Base-by-base conservation (phyloP, 805 yeast species). In the Ogataea parapolymorpha region DNA sequence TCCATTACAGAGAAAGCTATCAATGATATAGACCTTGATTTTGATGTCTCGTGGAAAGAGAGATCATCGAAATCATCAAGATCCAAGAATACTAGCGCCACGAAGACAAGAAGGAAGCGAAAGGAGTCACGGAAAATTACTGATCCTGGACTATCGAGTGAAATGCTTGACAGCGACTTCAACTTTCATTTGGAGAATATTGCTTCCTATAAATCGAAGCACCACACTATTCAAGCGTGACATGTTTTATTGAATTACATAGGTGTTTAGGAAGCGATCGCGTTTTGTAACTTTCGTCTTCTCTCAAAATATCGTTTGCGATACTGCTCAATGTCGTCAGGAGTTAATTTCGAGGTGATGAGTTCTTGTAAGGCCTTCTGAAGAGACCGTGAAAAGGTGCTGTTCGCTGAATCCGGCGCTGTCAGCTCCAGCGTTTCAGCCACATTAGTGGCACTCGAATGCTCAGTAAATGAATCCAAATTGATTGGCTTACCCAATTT, bases 261-360 rank as follows among this genome's bases (percentile, higher is more conserved):
- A 20, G 22, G 3, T 20, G 6, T 20, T 26, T 26, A 32, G 13
- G 27, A 38, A 18, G 32, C 35, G 15, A 26, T 11, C n/a, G 35
- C 12, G 16, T 30, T 23, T 18, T 28, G 10, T 12, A 16, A 31
- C 10, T 32, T 26, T 14, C 17, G 26, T 28, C 41, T 40, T 18
- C 59, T 40, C 28, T 51, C 50, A 1, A 47, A 28, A 40, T 55
- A 57, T 13, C 60, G 45, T 28, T 48, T 42, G 22, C 42, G 45
- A 42, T 51, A 55, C 14, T 30, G 39, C 9, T 36, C 32, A 4
- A 57, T 35, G 2, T 54, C 55, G 17, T 48, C 40, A 3, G 45
- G 41, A 3, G 53, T 42, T 14, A 50, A 26, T 28, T 45, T 54
- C 14, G 54, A 39, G 2, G 37, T 31, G 13, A 51, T 37, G 12